A percentile compares a stretch with the other conserved stretches of the same genome.
phyloP scores from a whole-genome alignment of 1,139 yeast species.

The Pichia sp. region DNA sequence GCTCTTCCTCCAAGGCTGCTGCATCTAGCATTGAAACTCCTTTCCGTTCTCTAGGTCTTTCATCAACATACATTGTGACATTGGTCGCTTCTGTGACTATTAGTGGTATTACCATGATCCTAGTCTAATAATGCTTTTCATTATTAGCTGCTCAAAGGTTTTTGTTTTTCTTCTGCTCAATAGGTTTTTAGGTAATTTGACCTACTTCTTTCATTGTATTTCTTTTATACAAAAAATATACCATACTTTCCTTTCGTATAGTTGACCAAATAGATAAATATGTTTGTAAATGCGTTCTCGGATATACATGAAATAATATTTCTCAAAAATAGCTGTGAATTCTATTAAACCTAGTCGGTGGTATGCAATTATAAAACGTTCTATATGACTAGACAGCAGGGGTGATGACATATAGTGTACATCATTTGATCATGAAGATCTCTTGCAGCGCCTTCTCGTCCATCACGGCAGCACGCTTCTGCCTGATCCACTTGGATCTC shows the following conservation, averaged over 20 bases:
- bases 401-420: neutral
- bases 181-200: neutral
- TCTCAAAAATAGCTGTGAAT: neutral
- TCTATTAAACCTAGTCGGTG: neutral
- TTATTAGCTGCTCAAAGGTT: neutral
- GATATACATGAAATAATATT: too few species aligned
- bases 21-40: slow-evolving; percentile 20
- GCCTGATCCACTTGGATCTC: slow-evolving; percentile 80
- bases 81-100: slow-evolving; percentile 11
- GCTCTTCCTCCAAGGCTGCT: slow-evolving; percentile 19
- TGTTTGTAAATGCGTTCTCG: too few species aligned
- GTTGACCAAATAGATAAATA: neutral
- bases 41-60: slow-evolving; percentile 11
- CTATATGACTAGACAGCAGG: neutral
- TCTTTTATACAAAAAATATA: neutral
- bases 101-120: slow-evolving; percentile 13
- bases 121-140: slow-evolving; percentile 9
- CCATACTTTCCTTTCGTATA: neutral
- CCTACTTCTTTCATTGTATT: neutral
- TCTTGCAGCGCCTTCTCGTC: slow-evolving; percentile 86
- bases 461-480: slow-evolving; percentile 86
- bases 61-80: slow-evolving; percentile 12
- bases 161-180: neutral
- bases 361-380: neutral
- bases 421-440: slow-evolving; percentile 74